Evolutionary conservation across 805 yeast species (phyloP), one percentile per base, ranked within the genome.

Genomic region (Lachancea waltii): DNA sequence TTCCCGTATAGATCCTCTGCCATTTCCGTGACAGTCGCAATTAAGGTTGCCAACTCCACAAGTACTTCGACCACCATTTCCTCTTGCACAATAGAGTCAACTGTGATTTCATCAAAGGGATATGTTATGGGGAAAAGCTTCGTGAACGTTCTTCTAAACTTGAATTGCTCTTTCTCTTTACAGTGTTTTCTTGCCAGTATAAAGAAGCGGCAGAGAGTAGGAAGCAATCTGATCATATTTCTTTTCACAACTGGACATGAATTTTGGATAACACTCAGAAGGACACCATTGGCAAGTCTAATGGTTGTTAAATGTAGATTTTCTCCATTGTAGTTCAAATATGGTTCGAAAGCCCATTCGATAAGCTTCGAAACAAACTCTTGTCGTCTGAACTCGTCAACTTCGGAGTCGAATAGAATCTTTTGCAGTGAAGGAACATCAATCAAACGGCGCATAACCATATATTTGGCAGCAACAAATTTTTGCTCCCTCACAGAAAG

Each of bases 41-140:
- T 72, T n/a, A 82, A 64, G 11, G 80, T 70, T 5, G 81, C 67
- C 34, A 85, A 55, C 54, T 86, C 96, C 29, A 83, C 63, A 38
- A 85, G 62, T 3, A 81, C 67, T 54, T 86, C 96, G 19, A 79
- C 85, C 40, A 82, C 67, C 1, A 70, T 64, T 46, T 78, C 83
- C 44, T 80, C 84, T 45, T 77, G 75, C 14, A 84, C 82, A 30
- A 79, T 67, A 0, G 94, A 80, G 53, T 86, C 95, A 47, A 83
- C 73, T 0, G 89, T 76, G 21, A 68, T 51, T 30, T 76, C 79
- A 33, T 63, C 62, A 52, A 81, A 79, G 13, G 95, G 95, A 50
- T 72, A 75, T 11, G 62, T 58, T 20, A 69, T 67, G 7, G 92
- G 95, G 64, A 85, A 87, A 28, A 85, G 61, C 19, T 67, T 69